Percentiles rank a stretch among this genome's conserved stretches.
phyloP scores from a whole-genome alignment of 768 basidiomycete genomes.

The Candolleomyces eurysporus region DNA sequence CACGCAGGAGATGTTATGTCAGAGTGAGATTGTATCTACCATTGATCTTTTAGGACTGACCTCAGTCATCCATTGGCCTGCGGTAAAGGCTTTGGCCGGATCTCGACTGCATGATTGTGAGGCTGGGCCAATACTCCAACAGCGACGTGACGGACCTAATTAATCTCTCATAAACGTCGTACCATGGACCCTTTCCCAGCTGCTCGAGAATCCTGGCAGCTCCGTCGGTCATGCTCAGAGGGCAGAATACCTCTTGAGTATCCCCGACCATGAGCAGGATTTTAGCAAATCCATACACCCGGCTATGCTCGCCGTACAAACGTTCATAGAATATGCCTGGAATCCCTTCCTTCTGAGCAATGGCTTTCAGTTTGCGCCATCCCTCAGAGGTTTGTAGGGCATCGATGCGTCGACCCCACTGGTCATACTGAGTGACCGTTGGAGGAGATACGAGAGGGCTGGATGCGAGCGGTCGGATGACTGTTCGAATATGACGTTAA shows the following conservation, averaged over 20 bases:
- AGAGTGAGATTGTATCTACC: constrained; percentile 19
- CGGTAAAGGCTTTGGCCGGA: constrained; percentile 58
- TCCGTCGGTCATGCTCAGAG: constrained; percentile 80
- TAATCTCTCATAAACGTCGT: constrained; percentile 57
- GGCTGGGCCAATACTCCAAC: no score
- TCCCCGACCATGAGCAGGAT: constrained; percentile 60
- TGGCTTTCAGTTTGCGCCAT: constrained; percentile 65
- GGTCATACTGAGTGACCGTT: constrained; percentile 64
- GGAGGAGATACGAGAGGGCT: constrained; percentile 45
- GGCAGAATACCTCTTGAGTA: constrained; percentile 68
- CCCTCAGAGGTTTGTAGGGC: constrained; percentile 67
- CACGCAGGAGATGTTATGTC: constrained; percentile 31
- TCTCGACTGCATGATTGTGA: constrained; percentile 46
- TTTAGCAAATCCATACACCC: constrained; percentile 67
- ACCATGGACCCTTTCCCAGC: constrained; percentile 57
- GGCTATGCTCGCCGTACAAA: constrained; percentile 55
- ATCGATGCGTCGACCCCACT: constrained; percentile 71
- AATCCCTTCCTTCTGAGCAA: constrained; percentile 62
- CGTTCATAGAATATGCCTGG: constrained; percentile 70
- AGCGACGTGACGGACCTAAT: constrained; percentile 43
- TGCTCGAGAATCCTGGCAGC: constrained; percentile 72
- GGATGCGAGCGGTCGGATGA: constrained; percentile 51
- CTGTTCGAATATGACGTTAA: constrained; percentile 28
- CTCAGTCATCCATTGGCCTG: constrained; percentile 88
- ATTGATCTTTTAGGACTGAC: constrained; percentile 26